Evolutionary conservation across 2,329 filamentous ascomycete species (phyloP).

Genomic region (Fusarium dimerum): DNA sequence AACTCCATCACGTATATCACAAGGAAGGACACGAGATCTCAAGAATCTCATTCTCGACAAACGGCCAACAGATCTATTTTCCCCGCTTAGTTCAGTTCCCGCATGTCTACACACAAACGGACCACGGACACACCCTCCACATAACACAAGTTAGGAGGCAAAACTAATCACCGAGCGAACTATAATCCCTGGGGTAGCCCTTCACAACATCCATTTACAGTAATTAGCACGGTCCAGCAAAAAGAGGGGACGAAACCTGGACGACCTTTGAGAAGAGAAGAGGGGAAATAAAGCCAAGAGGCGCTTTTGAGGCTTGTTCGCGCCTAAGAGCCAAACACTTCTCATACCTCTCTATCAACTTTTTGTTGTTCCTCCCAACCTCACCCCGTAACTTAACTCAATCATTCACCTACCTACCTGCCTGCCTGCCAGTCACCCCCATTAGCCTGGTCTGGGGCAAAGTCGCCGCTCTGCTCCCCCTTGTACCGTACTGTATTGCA

Average conservation of each 20-base stretch:
- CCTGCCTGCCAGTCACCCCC: slow-evolving; percentile 14
- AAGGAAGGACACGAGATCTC: no score
- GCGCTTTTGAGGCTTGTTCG: slow-evolving; percentile 24
- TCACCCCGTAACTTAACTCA: background rate
- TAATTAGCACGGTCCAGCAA: slow-evolving; percentile 1
- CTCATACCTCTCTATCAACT: background rate
- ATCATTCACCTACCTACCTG: slow-evolving; percentile 9
- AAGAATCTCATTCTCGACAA: no score
- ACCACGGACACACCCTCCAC: slow-evolving; percentile 1
- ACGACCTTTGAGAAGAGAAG: slow-evolving; percentile 17
- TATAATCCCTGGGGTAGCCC: background rate
- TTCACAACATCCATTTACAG: background rate
- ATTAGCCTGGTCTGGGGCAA: slow-evolving; percentile 5
- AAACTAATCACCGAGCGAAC: background rate
- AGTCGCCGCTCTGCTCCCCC: slow-evolving; percentile 9
- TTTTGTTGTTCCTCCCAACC: background rate
- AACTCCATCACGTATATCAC: no score
- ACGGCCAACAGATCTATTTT: no score
- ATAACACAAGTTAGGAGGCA: background rate
- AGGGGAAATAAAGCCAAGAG: slow-evolving; percentile 24
- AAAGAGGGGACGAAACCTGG: slow-evolving; percentile 19
- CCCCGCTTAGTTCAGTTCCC: no score
- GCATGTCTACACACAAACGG: background rate
- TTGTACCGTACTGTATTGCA: slow-evolving; percentile 2
- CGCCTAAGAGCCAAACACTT: slow-evolving; percentile 2